Base-by-base conservation (phyloP, 257 asterid genomes). In the Capsicum chinense region DNA sequence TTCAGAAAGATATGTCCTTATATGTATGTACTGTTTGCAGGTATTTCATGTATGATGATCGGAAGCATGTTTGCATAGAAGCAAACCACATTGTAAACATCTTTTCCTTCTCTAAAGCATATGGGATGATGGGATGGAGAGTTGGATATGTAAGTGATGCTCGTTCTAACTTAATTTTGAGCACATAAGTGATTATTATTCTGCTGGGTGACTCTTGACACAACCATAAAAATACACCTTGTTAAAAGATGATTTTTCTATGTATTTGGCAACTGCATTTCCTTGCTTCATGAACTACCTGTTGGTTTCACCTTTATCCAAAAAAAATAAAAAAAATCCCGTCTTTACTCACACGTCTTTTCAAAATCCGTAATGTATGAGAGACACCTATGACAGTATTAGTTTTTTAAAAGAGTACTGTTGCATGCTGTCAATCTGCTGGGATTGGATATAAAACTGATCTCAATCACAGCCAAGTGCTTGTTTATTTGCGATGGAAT, bases 101-200 rank as follows among this genome's bases (percentile, higher is more conserved):
- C 73, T 97, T 97, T 81, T 97, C 99, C 64, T 95, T 97, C 87
- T 97, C 99, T 37, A 97, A 97, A 88, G 99, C 99, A 76, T 95
- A 97, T 70, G 99, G 99, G 69, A 97, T 97, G 99, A 97, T 97
- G 99, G 99, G 99, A 79, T 97, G 99, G 99, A 95, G 99, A 88
- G 99, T 97, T 85, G 99, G 99, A 86, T 97, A 95, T 56, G 99
- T 95, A 91, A 93, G 98, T 90, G 76, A 78, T 74, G 37, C 70
- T 85, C 60, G 17, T 21, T 54, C 44, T 73, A 73, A 39, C 17
- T 60, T 7, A 35, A 5, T 10, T 1, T 19, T 80, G 6, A 35
- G 68, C 56, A 14, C 16, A 58, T 13, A 56, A 37, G 56, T 56
- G 83, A 44, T 80, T 16, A 80, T 39, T 58, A 5, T 16, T 44